These are phyloP conservation scores for Microdochium bolleyi DNA, from an alignment of 2,329 filamentous ascomycete species.

Conservation along the genomic window DNA sequence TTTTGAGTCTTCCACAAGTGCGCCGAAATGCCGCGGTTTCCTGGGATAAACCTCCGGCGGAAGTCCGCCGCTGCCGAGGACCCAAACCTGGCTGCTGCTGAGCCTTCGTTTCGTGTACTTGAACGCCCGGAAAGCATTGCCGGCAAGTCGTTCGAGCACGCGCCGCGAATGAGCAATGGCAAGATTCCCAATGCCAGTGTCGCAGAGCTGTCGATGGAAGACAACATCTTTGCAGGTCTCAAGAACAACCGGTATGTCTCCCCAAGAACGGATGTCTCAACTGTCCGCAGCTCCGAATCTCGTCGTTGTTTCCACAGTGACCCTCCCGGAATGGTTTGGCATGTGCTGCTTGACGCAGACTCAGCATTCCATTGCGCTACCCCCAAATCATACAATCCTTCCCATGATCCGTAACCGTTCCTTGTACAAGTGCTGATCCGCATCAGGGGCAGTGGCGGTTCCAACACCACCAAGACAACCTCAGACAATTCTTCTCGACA, in stretches of 20 bases:
- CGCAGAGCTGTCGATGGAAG: conserved; percentile 30
- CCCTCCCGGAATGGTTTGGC: neutral
- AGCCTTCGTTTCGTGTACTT: conserved; percentile 50
- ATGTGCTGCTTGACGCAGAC: neutral
- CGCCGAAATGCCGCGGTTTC: conserved; percentile 55
- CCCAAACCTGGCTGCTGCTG: conserved; percentile 40
- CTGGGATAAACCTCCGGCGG: conserved; percentile 52
- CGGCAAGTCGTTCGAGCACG: conserved; percentile 43
- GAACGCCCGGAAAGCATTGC: conserved; percentile 39
- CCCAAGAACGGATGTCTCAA: conserved; percentile 2
- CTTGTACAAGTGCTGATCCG: conserved; percentile 27
- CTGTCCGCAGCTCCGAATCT: neutral
- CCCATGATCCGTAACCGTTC: conserved; percentile 15
- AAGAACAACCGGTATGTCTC: conserved; percentile 48
- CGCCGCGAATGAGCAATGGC: conserved; percentile 31
- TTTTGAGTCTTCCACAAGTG: neutral
- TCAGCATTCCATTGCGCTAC: neutral
- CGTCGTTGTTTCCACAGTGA: neutral
- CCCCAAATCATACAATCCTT: conserved; percentile 5
- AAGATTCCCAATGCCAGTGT: conserved; percentile 29
- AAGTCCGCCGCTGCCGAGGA: conserved; percentile 49
- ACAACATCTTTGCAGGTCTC: conserved; percentile 51
- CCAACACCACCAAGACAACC: conserved; percentile 52
- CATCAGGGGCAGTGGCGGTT: conserved; percentile 48
- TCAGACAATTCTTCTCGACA: conserved; percentile 55